phyloP scores from a whole-genome alignment of 257 asterid species.

The Plantago major region DNA sequence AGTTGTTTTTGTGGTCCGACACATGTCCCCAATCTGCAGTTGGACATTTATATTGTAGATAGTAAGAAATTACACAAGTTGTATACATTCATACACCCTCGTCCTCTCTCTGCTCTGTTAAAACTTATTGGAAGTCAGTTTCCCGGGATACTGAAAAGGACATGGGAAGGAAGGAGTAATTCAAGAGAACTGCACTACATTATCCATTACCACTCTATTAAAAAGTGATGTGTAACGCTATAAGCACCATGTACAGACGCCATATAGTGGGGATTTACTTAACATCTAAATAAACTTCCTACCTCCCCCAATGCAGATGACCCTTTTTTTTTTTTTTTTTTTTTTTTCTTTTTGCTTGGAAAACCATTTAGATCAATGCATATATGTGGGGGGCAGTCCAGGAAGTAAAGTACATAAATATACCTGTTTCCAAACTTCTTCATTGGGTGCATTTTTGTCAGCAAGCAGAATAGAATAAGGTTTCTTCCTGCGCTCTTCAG shows the following conservation, averaged over 20 bases:
- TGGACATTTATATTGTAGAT: conserved; percentile 16
- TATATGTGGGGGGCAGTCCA: conserved; percentile 7
- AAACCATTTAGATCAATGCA: not conserved
- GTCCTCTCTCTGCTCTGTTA: too few relatives aligned
- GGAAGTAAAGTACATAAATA: conserved; percentile 15
- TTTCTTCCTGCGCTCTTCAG: conserved; percentile 70
- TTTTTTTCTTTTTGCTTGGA: not conserved
- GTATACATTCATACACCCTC: too few relatives aligned
- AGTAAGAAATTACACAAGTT: not conserved
- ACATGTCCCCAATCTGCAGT: conserved; percentile 83
- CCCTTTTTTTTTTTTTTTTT: too few relatives aligned
- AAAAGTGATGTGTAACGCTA: not conserved
- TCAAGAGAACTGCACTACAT: too few relatives aligned
- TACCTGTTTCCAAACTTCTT: conserved; percentile 93
- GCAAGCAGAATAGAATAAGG: conserved; percentile 89
- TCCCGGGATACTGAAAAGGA: too few relatives aligned
- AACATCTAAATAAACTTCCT: not conserved
- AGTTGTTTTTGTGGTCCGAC: conserved; percentile 76
- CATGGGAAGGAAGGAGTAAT: too few relatives aligned
- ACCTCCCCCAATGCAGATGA: not conserved
- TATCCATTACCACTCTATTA: not conserved
- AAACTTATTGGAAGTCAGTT: too few relatives aligned
- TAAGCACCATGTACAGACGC: not conserved
- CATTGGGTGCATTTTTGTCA: conserved; percentile 98
- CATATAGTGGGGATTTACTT: not conserved